Evolutionary conservation across 345 rosid genomes (phyloP), one percentile per base, ranked within the genome.

Genomic region (Conringia planisiliqua): DNA sequence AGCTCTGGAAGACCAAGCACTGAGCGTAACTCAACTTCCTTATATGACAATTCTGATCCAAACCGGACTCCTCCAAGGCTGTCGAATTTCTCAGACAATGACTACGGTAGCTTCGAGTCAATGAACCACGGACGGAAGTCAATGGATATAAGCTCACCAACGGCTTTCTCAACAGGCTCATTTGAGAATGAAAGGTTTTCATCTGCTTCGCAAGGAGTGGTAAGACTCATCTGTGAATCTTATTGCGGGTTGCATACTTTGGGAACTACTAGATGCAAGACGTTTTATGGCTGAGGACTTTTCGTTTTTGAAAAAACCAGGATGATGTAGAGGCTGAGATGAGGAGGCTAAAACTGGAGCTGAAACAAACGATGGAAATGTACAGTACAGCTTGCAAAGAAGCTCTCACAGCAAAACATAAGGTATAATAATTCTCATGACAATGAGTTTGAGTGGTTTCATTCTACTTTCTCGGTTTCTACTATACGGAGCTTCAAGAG

Each of bases 301-400:
- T 26, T 67, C 43, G 33, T 30, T 62, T 22, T 13, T 36, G 20
- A 16, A 68, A 68, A 29, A 39, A 43, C 11, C 86, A 91, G 89
- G 97, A 90, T 22, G 98, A 94, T 33, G 83, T 86, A 50, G 97
- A 94, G 81, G 89, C 89, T 14, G 96, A 92, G 85, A 92, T 94
- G 98, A 85, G 86, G 81, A 88, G 95, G 86, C 87, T 91, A 29
- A 94, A 63, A 79, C 82, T 86, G 75, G 98, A 94, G 85, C 84
- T 94, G 29, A 91, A 90, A 82, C 98, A 94, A 75, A 94, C 98
- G 6, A 94, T 94, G 91, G 92, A 92, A 65, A 88, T 91, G 98
- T 94, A 90, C 79, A 87, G 90, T 55, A 81, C 88, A 54, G 97
- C 98, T 58, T 94, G 97, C 82, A 92, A 88, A 75, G 98, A 94